Conservation (phyloP, 371 early-diverging fungal species). For the Haplosporangium sp. region DNA sequence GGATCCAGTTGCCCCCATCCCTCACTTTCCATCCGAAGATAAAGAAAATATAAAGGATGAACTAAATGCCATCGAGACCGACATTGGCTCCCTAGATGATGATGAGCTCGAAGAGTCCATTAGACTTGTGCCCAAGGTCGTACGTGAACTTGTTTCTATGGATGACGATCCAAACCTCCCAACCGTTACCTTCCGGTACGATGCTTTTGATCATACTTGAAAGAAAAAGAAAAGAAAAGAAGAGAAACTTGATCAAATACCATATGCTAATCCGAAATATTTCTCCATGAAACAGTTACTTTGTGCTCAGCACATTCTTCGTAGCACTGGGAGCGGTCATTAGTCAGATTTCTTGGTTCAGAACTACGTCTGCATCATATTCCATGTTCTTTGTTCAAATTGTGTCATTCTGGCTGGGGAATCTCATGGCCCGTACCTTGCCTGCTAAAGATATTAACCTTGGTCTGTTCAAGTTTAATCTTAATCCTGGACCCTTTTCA, state of each 20-base stretch:
- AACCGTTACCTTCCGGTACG: conserved; percentile 55
- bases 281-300: conserved; percentile 32
- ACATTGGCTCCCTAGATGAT: conserved; percentile 41
- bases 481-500: conserved; percentile 60
- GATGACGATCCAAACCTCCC: conserved; percentile 55
- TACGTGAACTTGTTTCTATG: conserved; percentile 55
- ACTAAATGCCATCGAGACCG: conserved; percentile 26
- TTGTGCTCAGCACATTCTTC: conserved; percentile 51
- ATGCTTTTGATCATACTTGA: not conserved
- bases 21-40: conserved; percentile 40
- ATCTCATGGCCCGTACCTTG: conserved; percentile 45
- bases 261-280: not conserved
- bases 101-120: conserved; percentile 51
- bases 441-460: conserved; percentile 48
- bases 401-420: conserved; percentile 54
- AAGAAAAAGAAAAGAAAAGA: not conserved
- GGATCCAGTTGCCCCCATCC: conserved; percentile 48
- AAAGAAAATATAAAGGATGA: conserved; percentile 35
- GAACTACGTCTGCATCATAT: conserved; percentile 53
- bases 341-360: conserved; percentile 56
- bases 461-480: conserved; percentile 49
- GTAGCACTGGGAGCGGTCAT: conserved; percentile 52
- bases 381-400: conserved; percentile 59
- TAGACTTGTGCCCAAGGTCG: conserved; percentile 52
- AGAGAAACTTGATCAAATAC: too few relatives aligned